Conservation (phyloP, 257 asterid genomes). For the Solanum virginianum region DNA sequence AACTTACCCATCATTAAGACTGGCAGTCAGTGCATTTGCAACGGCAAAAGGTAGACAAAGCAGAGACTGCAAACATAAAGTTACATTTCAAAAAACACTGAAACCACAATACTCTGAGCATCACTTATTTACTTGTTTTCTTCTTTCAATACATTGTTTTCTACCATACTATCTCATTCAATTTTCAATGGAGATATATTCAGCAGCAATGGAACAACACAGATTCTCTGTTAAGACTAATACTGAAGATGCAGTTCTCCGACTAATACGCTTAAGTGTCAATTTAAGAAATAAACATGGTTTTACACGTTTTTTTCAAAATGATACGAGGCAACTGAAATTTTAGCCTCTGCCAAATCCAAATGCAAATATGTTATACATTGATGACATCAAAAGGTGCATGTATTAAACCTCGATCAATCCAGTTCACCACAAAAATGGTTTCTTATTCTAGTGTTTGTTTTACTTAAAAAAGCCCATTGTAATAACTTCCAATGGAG, state of each 20-base stretch:
- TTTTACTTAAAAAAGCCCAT: neutral
- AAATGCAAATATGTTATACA: neutral
- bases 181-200: neutral
- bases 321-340: neutral
- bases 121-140: neutral
- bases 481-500: neutral
- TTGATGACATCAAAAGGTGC: neutral
- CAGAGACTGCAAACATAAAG: slow-evolving; percentile 48
- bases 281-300: neutral
- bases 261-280: neutral
- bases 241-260: neutral
- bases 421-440: neutral
- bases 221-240: neutral
- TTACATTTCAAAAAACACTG: neutral
- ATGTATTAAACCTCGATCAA: neutral
- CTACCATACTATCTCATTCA: neutral
- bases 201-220: neutral
- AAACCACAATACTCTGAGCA: neutral
- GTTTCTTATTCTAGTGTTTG: neutral
- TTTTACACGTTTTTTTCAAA: neutral
- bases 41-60: slow-evolving; percentile 80
- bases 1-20: slow-evolving; percentile 78
- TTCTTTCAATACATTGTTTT: neutral
- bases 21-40: slow-evolving; percentile 88
- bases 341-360: neutral